A percentile compares a stretch with the other conserved stretches of the same genome.
Conservation (phyloP, 176 grass and related monocot species). For the Cocos nucifera region DNA sequence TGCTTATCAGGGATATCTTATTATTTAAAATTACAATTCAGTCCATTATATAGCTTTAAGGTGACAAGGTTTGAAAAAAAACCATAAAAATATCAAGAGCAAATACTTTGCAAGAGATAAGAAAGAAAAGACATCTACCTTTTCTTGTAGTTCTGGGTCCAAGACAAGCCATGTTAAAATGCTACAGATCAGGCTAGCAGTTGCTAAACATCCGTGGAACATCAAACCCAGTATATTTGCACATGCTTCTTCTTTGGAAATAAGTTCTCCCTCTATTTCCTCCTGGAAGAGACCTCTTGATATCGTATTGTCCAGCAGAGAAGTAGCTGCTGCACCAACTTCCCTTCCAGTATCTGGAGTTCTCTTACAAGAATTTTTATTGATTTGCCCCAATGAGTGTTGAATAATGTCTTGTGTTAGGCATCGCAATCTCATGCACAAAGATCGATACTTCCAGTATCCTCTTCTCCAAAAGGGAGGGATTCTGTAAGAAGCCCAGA, state of each 20-base stretch:
- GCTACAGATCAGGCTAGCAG: conserved; percentile 55
- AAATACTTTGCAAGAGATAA: conserved; percentile 1
- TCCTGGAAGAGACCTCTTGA: conserved; percentile 20
- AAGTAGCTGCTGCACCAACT: conserved; percentile 9
- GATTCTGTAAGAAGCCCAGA: conserved; percentile 79
- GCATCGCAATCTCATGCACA: conserved; percentile 45
- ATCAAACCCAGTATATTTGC: conserved; percentile 74
- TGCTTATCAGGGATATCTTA: no score
- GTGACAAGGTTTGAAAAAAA: not conserved
- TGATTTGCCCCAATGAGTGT: conserved; percentile 22
- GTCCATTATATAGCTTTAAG: not conserved
- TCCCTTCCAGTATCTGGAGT: conserved; percentile 22
- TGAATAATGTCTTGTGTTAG: conserved; percentile 55
- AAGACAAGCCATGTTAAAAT: conserved; percentile 60
- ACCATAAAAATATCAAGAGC: not conserved
- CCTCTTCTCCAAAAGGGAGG: conserved; percentile 68
- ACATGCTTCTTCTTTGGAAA: conserved; percentile 62
- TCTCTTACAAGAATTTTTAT: conserved; percentile 14
- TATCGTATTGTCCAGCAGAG: conserved; percentile 20
- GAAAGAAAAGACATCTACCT: conserved; percentile 39
- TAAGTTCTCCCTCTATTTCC: conserved; percentile 26
- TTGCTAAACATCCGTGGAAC: conserved; percentile 84
- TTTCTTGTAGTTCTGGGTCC: conserved; percentile 52
- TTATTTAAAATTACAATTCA: no score
- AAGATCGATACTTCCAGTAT: conserved; percentile 61